These are phyloP conservation scores for Claviceps africana DNA, from an alignment of 2,329 filamentous ascomycete species.

Conservation along the genomic window DNA sequence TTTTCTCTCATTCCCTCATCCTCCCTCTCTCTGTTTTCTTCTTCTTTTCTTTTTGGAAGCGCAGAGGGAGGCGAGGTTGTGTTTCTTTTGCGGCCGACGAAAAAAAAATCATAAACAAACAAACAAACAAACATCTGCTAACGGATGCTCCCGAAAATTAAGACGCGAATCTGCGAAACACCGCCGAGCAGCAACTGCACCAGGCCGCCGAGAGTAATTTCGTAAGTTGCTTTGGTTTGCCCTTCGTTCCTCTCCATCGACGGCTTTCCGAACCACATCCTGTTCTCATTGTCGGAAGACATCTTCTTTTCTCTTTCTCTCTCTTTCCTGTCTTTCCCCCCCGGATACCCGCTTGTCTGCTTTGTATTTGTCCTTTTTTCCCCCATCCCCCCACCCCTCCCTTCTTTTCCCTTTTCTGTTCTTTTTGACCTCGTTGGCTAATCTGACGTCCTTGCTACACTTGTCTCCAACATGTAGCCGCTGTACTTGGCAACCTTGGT, in stretches of 20 bases:
- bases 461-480: conserved; percentile 41
- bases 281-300: background rate
- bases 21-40: background rate
- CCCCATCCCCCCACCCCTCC: no score
- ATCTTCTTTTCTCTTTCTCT: background rate
- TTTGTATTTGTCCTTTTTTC: background rate
- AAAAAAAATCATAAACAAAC: background rate
- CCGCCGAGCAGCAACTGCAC: conserved; percentile 84
- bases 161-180: conserved; percentile 84
- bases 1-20: no score
- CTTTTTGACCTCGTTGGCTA: background rate
- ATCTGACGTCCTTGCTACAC: background rate
- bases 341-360: background rate
- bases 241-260: conserved; percentile 5
- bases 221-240: conserved; percentile 38
- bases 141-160: conserved; percentile 12
- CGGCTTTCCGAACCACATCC: conserved; percentile 4
- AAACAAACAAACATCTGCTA: background rate
- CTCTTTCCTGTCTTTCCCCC: background rate
- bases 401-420: background rate
- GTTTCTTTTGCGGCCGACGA: background rate
- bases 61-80: background rate
- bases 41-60: background rate
- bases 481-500: conserved; percentile 87
- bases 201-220: conserved; percentile 93